Percentiles rank a stretch among this genome's conserved stretches.
Conservation (phyloP, 108 stramenopile species). For the Skeletonema potamos region DNA sequence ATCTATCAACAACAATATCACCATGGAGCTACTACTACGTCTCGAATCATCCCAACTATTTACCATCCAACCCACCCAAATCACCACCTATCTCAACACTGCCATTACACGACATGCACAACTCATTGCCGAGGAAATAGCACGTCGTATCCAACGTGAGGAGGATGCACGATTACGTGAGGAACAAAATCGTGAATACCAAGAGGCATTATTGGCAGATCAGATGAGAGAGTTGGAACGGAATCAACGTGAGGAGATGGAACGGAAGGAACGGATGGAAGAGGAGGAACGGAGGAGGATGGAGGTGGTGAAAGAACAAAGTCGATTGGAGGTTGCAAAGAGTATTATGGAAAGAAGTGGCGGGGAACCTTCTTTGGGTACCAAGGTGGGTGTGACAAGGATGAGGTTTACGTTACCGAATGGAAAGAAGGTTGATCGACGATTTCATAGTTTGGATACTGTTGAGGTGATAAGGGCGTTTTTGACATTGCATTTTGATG, state of each 20-base stretch:
- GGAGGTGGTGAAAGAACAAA: conserved; percentile 37
- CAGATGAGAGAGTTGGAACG: conserved; percentile 48
- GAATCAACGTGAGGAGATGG: conserved; percentile 30
- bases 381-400: conserved; percentile 37
- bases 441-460: conserved; percentile 64
- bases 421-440: conserved; percentile 76
- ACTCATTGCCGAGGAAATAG: conserved; percentile 46
- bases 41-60: conserved; percentile 60
- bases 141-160: conserved; percentile 62
- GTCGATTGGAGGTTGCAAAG: conserved; percentile 50
- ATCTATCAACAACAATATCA: background rate
- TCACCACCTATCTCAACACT: conserved; percentile 47
- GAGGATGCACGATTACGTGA: conserved; percentile 69
- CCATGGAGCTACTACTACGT: conserved; percentile 61
- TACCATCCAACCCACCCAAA: conserved; percentile 35
- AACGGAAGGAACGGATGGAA: conserved; percentile 52
- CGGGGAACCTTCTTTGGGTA: conserved; percentile 30
- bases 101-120: conserved; percentile 56
- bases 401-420: conserved; percentile 77
- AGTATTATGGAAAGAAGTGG: conserved; percentile 26
- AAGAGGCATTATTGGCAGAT: conserved; percentile 73
- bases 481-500: conserved; percentile 71
- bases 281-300: conserved; percentile 35
- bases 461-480: conserved; percentile 66
- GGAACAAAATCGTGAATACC: conserved; percentile 85